phyloP scores from a whole-genome alignment of 805 yeast genomes.

The Blastobotrys americana region DNA sequence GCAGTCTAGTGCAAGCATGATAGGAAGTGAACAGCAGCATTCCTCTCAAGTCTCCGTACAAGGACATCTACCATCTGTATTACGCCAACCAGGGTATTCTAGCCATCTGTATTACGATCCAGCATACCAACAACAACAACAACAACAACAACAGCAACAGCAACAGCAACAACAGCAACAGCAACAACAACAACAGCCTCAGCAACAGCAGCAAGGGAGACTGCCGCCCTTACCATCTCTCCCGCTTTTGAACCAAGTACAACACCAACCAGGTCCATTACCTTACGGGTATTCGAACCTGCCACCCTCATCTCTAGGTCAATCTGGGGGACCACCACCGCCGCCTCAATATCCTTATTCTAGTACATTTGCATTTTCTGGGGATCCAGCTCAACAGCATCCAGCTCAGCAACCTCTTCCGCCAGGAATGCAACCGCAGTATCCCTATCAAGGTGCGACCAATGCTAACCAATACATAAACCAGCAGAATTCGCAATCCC shows the following conservation, averaged over 20 bases:
- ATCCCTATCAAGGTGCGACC: neutral
- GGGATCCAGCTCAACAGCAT: neutral
- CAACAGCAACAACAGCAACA: conserved; percentile 10
- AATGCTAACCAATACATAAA: neutral
- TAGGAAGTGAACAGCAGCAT: too few species aligned
- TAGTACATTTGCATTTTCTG: neutral
- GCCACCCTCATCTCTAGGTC: neutral
- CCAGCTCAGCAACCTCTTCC: neutral
- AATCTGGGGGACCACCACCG: conserved; percentile 10
- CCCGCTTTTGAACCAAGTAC: neutral
- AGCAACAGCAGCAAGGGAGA: conserved; percentile 7
- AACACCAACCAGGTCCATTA: conserved; percentile 1
- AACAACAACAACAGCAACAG: conserved; percentile 15
- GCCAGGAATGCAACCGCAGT: conserved; percentile 2
- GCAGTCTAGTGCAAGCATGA: conserved; percentile 10
- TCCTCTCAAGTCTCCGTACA: too few species aligned
- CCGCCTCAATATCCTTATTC: conserved; percentile 5
- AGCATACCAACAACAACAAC: conserved; percentile 5
- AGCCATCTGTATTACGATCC: too few species aligned
- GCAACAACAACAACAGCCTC: conserved; percentile 8
- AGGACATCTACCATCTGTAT: too few species aligned
- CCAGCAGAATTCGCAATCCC: neutral
- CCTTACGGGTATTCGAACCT: neutral
- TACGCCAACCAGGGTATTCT: too few species aligned
- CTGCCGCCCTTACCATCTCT: conserved; percentile 1